Percentiles rank a stretch among this genome's conserved stretches.
phyloP scores from a whole-genome alignment of 805 yeast species.

The Phaffomyces thermotolerans region DNA sequence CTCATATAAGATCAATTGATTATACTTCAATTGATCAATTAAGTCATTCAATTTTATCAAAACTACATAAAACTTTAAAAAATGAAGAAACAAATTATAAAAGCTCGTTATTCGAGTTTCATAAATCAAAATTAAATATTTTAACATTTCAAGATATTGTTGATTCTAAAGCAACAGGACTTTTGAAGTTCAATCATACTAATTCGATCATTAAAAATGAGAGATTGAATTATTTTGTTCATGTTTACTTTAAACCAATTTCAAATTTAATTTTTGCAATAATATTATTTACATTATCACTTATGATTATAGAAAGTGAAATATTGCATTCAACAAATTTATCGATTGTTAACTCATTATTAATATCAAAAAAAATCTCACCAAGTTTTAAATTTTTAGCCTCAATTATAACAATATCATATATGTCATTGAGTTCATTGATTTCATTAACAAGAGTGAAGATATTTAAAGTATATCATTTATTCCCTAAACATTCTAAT shows the following conservation, averaged over 20 bases:
- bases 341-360: slow-evolving; percentile 50
- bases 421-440: slow-evolving; percentile 64
- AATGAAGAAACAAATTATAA: slow-evolving; percentile 42
- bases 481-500: slow-evolving; percentile 65
- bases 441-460: slow-evolving; percentile 59
- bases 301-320: slow-evolving; percentile 64
- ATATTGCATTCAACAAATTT: slow-evolving; percentile 59
- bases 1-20: slow-evolving; percentile 20
- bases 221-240: slow-evolving; percentile 31
- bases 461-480: slow-evolving; percentile 68
- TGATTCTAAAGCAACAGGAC: slow-evolving; percentile 31
- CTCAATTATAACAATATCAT: slow-evolving; percentile 39
- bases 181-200: slow-evolving; percentile 25
- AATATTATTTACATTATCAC: slow-evolving; percentile 36
- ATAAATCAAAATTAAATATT: slow-evolving; percentile 37
- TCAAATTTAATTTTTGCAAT: slow-evolving; percentile 37
- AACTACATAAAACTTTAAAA: slow-evolving; percentile 45
- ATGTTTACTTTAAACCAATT: slow-evolving; percentile 40
- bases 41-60: slow-evolving; percentile 38
- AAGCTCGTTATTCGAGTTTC: slow-evolving; percentile 53
- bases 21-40: slow-evolving; percentile 19
- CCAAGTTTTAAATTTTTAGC: slow-evolving; percentile 30
- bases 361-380: slow-evolving; percentile 27
- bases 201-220: slow-evolving; percentile 31
- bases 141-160: slow-evolving; percentile 50